Percentiles rank a stretch among this genome's conserved stretches.
Evolutionary conservation across 1,284 basidiomycete species (phyloP).

Genomic region (Trametes pubescens): DNA sequence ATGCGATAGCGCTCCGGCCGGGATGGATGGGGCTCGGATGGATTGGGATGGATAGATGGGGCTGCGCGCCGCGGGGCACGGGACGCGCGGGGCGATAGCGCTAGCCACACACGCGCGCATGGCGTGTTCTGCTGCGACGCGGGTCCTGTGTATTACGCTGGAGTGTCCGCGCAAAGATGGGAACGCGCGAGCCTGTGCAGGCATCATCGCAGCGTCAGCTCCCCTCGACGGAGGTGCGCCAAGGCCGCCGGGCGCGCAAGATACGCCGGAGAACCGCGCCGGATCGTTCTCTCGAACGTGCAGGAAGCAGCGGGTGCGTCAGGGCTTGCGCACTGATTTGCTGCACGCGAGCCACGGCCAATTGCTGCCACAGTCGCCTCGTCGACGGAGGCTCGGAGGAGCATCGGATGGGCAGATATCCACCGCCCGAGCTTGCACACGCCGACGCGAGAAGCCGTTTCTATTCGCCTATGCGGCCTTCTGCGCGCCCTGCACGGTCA

Average conservation of each 20-base stretch:
- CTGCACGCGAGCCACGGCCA: background rate
- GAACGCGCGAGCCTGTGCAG: constrained; percentile 11
- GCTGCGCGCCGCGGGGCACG: background rate
- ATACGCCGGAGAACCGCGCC: constrained; percentile 13
- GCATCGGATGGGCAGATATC: constrained; percentile 4
- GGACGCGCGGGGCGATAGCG: constrained; percentile 12
- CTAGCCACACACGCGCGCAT: constrained; percentile 10
- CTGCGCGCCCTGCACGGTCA: constrained; percentile 5
- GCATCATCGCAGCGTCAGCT: background rate
- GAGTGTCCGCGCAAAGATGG: background rate
- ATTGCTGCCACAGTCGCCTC: background rate
- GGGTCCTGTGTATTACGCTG: constrained; percentile 1
- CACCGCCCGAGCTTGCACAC: constrained; percentile 2
- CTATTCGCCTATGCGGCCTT: constrained; percentile 7
- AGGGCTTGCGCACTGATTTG: background rate
- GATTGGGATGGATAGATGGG: constrained; percentile 1
- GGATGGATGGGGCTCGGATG: background rate
- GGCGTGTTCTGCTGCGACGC: constrained; percentile 14
- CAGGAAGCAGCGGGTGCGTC: constrained; percentile 1
- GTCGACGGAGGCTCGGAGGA: constrained; percentile 3
- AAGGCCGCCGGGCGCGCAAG: background rate
- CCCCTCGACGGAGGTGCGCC: background rate
- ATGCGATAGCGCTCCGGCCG: background rate
- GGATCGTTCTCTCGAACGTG: constrained; percentile 4
- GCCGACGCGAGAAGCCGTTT: constrained; percentile 3